Evolutionary conservation across 2,329 filamentous ascomycete species (phyloP), one percentile per base, ranked within the genome.

Genomic region (Ceratocystis albifundus): DNA sequence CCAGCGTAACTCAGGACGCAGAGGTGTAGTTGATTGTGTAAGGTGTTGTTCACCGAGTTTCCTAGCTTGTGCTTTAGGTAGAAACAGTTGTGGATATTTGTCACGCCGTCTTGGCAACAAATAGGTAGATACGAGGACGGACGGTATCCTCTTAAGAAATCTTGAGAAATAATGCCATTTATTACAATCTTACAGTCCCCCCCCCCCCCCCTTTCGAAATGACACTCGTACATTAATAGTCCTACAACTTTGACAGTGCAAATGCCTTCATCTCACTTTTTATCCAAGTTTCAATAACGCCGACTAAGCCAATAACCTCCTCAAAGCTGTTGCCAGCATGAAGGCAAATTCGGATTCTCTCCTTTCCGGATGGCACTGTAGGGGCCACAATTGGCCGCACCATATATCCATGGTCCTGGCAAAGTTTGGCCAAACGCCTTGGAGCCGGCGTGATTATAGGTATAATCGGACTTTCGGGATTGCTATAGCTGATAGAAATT

Each of bases 331-430:
- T 90, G 0, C 81, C 83, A 0, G 86, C 84, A 73, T 90, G 87
- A 1, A 90, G 72, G 72, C 86, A 89, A 0, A 90, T 77, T 7
- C 87, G 76, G 0, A 89, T 82, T 10, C 87, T 77, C 72, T 88
- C 84, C 4, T 77, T 82, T 0, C 86, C 86, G 1, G 72, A 74
- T 0, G 86, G 84, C 1, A 90, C 86, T 0, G 86, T 89, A 0
- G 87, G 87, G 1, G 85, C 79, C 67, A 89, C 84, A 17, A 89
- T 88, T 0, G 86, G 80, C 1, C 87, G 78, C 0, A 88, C 82
- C 55, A 86, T 76, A 66, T 83, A 84, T 0, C 84, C 84, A 0
- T 74, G 73, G 2, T 76, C 70, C 73, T 89, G 86, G 65, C 86
- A 88, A 65, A 80, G 76, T 1, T 73, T 76, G 0, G 87, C 86